These are phyloP conservation scores for Trichosanthes cucumerina DNA, from an alignment of 306 rosid species.

Conservation along the genomic window DNA sequence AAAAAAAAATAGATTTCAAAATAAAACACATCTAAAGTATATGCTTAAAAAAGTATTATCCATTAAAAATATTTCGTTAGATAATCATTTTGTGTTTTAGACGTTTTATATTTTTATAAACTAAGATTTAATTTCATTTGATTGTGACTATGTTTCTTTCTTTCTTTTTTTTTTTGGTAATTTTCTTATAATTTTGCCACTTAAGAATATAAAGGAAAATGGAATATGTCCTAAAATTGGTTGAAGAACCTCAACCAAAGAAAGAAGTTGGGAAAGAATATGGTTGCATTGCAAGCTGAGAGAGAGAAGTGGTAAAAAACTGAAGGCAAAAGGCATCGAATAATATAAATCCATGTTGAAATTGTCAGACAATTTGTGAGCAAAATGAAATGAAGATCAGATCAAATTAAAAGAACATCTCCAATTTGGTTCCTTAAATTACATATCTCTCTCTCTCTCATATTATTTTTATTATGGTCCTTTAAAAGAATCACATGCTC, in stretches of 20 bases:
- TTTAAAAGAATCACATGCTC: conserved; percentile 5
- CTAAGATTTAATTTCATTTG: background rate
- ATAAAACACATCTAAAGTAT: no score
- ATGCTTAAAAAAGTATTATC: background rate
- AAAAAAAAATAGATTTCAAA: no score
- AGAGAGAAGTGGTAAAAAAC: background rate
- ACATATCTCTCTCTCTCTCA: background rate
- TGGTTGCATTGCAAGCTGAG: background rate
- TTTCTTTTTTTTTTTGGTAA: background rate
- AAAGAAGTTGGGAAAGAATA: background rate
- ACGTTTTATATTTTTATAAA: background rate
- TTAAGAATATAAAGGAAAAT: background rate
- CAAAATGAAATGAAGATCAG: background rate
- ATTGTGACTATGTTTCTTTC: background rate
- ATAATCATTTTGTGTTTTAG: no score
- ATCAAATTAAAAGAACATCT: background rate
- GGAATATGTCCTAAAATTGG: conserved; percentile 1
- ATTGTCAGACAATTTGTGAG: conserved; percentile 3
- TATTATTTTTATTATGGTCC: background rate
- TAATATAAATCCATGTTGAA: background rate
- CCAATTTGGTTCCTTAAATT: background rate
- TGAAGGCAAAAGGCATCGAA: background rate
- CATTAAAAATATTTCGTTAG: background rate
- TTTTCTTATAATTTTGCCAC: background rate
- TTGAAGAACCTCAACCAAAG: background rate